A percentile compares a stretch with the other conserved stretches of the same genome.
These are phyloP conservation scores for Phytophthora syringae DNA, from an alignment of 352 stramenopile genomes.

Conservation along the genomic window DNA sequence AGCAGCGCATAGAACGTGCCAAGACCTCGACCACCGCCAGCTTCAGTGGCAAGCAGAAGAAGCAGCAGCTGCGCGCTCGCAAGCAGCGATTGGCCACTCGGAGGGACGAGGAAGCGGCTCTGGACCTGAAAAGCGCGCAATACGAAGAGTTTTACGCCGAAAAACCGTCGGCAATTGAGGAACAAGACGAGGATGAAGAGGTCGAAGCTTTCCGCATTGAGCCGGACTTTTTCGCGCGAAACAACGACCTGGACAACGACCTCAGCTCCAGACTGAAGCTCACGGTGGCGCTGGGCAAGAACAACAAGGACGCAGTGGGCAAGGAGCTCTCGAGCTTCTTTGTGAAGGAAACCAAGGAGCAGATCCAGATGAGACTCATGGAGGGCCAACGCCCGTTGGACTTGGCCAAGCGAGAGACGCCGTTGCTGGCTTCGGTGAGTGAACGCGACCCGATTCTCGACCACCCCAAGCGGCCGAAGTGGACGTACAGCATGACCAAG, in stretches of 20 bases:
- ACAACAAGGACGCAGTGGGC: conserved; percentile 82
- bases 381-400: conserved; percentile 78
- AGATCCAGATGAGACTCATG: conserved; percentile 87
- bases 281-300: conserved; percentile 80
- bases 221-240: conserved; percentile 71
- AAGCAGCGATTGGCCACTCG: conserved; percentile 80
- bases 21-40: conserved; percentile 61
- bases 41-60: conserved; percentile 91
- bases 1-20: conserved; percentile 77
- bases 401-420: conserved; percentile 54
- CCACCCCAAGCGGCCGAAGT: conserved; percentile 72
- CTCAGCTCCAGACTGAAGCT: conserved; percentile 75
- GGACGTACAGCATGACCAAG: conserved; percentile 87
- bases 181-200: conserved; percentile 33
- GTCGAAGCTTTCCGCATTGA: conserved; percentile 53
- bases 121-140: conserved; percentile 66
- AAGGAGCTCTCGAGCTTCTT: conserved; percentile 90
- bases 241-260: conserved; percentile 74
- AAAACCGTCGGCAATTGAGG: conserved; percentile 25
- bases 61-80: conserved; percentile 79
- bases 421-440: conserved; percentile 67
- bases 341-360: conserved; percentile 88
- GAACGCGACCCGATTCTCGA: conserved; percentile 71
- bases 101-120: conserved; percentile 58
- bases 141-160: conserved; percentile 57